Conservation (phyloP, 768 basidiomycete species). For the Kondoa malvinella region DNA sequence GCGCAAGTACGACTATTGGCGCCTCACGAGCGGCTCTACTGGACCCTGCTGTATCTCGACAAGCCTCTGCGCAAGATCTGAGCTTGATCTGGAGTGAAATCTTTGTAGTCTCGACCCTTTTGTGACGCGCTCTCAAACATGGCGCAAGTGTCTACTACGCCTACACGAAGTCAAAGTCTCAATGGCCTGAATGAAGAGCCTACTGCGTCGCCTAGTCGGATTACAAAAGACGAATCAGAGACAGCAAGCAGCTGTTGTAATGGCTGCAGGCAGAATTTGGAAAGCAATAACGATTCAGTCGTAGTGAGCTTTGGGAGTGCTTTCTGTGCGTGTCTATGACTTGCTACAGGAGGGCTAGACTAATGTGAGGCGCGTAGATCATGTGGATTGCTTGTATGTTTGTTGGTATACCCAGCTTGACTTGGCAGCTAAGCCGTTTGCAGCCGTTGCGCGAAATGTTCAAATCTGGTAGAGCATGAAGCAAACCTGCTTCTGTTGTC, state of each 20-base stretch:
- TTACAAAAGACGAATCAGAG: too few relatives aligned
- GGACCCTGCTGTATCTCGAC: too few relatives aligned
- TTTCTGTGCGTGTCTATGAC: slow-evolving; percentile 79
- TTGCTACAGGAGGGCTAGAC: slow-evolving; percentile 10
- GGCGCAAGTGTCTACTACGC: too few relatives aligned
- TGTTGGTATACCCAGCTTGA: slow-evolving; percentile 3
- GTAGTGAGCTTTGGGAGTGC: slow-evolving; percentile 94
- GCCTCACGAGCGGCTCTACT: too few relatives aligned
- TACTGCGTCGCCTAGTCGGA: too few relatives aligned
- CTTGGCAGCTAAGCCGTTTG: not conserved
- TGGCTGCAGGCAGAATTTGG: slow-evolving; percentile 13
- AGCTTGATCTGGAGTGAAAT: too few relatives aligned
- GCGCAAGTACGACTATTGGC: too few relatives aligned
- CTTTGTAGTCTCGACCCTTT: too few relatives aligned
- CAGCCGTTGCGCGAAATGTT: slow-evolving; percentile 78
- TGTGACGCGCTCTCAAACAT: too few relatives aligned
- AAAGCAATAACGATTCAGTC: slow-evolving; percentile 32
- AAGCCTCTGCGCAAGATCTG: too few relatives aligned
- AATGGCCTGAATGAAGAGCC: too few relatives aligned
- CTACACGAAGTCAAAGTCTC: too few relatives aligned
- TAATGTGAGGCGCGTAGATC: not conserved
- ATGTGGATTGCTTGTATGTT: not conserved
- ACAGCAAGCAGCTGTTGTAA: slow-evolving; percentile 14
- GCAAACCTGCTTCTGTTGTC: slow-evolving; percentile 92
- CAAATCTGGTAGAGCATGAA: slow-evolving; percentile 76